Conservation (phyloP, 1,139 yeast genomes). For the Candida frijolesensis region DNA sequence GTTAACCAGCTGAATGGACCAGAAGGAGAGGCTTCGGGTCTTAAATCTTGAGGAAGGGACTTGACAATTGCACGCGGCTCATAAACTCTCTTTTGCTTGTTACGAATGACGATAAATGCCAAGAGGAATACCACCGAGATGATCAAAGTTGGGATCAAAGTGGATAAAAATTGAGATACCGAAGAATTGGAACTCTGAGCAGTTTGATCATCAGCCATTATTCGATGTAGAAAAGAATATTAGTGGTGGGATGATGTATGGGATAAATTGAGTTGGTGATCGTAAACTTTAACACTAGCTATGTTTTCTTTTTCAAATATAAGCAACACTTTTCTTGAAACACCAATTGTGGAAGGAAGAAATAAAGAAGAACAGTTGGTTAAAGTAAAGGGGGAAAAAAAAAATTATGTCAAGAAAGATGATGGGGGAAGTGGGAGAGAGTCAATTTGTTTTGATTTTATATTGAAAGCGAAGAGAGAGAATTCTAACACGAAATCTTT, state of each 20-base stretch:
- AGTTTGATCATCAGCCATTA: conserved; percentile 9
- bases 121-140: conserved; percentile 58
- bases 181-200: conserved; percentile 13
- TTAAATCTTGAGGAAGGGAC: conserved; percentile 41
- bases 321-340: not conserved
- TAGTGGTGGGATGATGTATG: no score
- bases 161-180: conserved; percentile 43
- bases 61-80: conserved; percentile 71
- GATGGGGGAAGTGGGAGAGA: not conserved
- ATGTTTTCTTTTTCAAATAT: no score
- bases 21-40: conserved; percentile 57
- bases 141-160: conserved; percentile 42
- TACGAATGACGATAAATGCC: conserved; percentile 65
- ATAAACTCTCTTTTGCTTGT: conserved; percentile 69
- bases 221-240: not conserved
- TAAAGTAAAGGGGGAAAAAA: not conserved
- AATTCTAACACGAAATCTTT: not conserved
- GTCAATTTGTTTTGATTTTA: conserved; percentile 5
- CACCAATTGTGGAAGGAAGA: not conserved
- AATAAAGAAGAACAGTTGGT: not conserved
- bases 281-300: no score
- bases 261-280: no score
- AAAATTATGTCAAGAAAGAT: not conserved
- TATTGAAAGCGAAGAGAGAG: not conserved
- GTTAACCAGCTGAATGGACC: conserved; percentile 62